Percentiles rank a stretch among this genome's conserved stretches.
Evolutionary conservation across 768 basidiomycete genomes (phyloP).

Genomic region (Psilocybe sp.): DNA sequence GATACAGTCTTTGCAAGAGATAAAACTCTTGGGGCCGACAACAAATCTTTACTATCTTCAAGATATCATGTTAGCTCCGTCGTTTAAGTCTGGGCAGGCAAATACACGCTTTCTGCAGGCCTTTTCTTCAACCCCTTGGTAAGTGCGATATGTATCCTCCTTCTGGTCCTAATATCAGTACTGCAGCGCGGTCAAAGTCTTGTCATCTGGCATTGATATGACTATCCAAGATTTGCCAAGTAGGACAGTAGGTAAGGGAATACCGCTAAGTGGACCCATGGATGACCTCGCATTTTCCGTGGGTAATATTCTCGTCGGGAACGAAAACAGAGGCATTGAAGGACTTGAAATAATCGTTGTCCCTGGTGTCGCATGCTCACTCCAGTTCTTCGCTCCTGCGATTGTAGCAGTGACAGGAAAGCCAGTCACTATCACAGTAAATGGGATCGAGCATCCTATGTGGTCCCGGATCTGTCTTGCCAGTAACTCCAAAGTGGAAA

Average conservation of each 20-base stretch:
- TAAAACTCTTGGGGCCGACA: slow-evolving; percentile 52
- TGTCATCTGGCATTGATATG: slow-evolving; percentile 53
- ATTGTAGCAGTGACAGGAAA: slow-evolving; percentile 60
- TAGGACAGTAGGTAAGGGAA: slow-evolving; percentile 49
- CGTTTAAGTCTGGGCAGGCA: slow-evolving; percentile 39
- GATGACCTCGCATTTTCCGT: slow-evolving; percentile 53
- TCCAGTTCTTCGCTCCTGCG: slow-evolving; percentile 48
- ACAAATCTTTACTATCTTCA: slow-evolving; percentile 56
- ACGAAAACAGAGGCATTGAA: slow-evolving; percentile 40
- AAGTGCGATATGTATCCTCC: slow-evolving; percentile 4
- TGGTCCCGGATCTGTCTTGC: slow-evolving; percentile 52
- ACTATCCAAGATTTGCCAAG: slow-evolving; percentile 60
- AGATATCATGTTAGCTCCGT: slow-evolving; percentile 35
- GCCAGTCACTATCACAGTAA: slow-evolving; percentile 36
- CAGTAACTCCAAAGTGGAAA: slow-evolving; percentile 36
- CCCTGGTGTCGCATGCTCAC: slow-evolving; percentile 37
- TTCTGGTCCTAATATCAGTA: background rate
- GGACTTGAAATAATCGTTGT: slow-evolving; percentile 53
- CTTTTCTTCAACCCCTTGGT: slow-evolving; percentile 43
- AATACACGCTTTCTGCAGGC: slow-evolving; percentile 48
- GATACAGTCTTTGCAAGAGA: slow-evolving; percentile 30
- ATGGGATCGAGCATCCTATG: slow-evolving; percentile 35
- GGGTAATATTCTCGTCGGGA: slow-evolving; percentile 60
- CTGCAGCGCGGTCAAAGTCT: slow-evolving; percentile 47
- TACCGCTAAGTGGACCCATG: slow-evolving; percentile 66